Evolutionary conservation across 495 filamentous ascomycete genomes (phyloP), one percentile per base, ranked within the genome.

Genomic region (Talaromyces wortmannii): DNA sequence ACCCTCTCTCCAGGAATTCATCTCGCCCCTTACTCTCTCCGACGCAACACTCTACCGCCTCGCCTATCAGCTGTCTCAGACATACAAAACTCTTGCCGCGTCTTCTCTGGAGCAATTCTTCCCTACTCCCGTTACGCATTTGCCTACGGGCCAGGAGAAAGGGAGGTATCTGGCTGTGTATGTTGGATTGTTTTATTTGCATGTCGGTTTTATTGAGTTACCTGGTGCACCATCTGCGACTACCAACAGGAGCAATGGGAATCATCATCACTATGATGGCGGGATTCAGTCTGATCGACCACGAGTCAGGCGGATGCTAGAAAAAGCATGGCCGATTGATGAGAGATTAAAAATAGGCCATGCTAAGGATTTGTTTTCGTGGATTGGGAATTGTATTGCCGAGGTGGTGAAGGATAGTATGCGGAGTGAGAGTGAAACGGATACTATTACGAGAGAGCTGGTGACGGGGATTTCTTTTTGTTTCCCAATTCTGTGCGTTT

Each of bases 381-480:
- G 88, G 88, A 86, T 92, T 57, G 87, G 88, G 7, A 72, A 78
- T 45, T 83, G 81, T 59, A 87, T 91, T 46, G 84, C 81, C 12
- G 74, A 87, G 31, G 84, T 91, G 5, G 82, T 92, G 6, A 66
- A 64, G 13, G 73, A 68, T 53, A 68, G 71, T 45, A 53, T 79
- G 5, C 59, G 59, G 13, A 67, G 64, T 52, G 63, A 64, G 8
- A 65, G 55, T 15, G 64, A 63, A 7, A 54, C 56, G 12, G 57
- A 55, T 15, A 59, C 60, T 13, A 56, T 72, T 23, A 64, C 67
- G 5, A 64, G 73, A n/a, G 78, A 80, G 58, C 64, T 91, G 50
- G 77, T 79, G 8, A 77, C 87, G 65, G 88, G 88, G 1, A 84
- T 92, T 42, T 89, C 88, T 13, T 91, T 90, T 59, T 87, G 84